Base-by-base conservation (phyloP, 768 basidiomycete genomes). In the Melanogaster broomeanus region DNA sequence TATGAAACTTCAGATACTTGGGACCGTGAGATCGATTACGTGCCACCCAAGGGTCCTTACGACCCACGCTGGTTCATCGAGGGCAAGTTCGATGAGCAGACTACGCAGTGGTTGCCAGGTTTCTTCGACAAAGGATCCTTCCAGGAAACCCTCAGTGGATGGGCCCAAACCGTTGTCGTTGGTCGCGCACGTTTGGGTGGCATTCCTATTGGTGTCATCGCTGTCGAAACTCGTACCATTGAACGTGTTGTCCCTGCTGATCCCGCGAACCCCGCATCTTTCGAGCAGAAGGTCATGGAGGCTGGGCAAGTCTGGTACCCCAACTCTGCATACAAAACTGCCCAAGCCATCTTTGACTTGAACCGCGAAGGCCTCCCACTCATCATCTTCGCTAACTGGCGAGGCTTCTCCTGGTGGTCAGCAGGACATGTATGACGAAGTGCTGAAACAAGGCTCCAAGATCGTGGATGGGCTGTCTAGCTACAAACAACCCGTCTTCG, bases 221-320 rank as follows among this genome's bases (percentile, higher is more conserved):
- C 96, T 25, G 97, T 98, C 52, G 94, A 98, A 74, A 97, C 97
- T 13, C 88, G 97, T 41, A 97, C 93, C 9, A 90, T 98, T 57
- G 97, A 99, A 72, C 90, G 95, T 27, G 78, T 98, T 42, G 90
- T 98, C 34, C 95, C 97, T 28, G 97, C 97, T 38, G 97, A 99
- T 61, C 97, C 97, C 12, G 97, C 97, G 47, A 99, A 98, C 71
- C 89, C 96, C 4, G 79, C 88, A 13, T 98, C 96, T 7, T 92
- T 95, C 69, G 97, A 99, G 70, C 95, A 95, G 65, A 88, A 88
- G 60, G 93, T 98, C 70, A 96, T 98, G 88, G 95, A 98, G 68
- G 97, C 97, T n/a, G 97, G 97, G 59, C 93, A 96, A 72, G 97
- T 98, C 22, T 99, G 97, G 97, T 98, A 98, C 70, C 97, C 97